Base-by-base conservation (phyloP, 805 yeast species). In the Saturnispora saitoi region DNA sequence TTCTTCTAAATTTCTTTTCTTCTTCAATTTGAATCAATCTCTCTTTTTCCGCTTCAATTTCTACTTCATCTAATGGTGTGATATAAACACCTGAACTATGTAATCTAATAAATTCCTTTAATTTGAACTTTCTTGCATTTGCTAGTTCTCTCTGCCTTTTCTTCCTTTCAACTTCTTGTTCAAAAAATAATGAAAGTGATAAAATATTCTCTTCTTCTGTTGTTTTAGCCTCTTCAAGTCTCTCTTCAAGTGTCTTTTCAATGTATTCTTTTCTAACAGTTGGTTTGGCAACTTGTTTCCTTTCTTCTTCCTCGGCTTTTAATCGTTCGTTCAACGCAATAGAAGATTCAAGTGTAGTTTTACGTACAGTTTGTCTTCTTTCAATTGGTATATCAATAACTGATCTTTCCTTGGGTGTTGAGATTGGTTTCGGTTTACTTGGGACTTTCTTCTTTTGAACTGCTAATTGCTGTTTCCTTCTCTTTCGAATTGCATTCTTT, bases 151-250 rank as follows among this genome's bases (percentile, higher is more conserved):
- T 70, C 59, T 90, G 91, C 47, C 76, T 76, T 62, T 83, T 81
- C 61, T 87, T 88, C 58, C 87, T 82, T 42, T 79, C 81, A 38
- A 83, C 69, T 62, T 93, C 99, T 60, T 86, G 91, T 57, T 90
- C 95, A 57, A 83, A 78, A 60, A 86, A 93, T 57, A 76, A 72
- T 53, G 84, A 80, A 54, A 93, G 69, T 3, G 96, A 84, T 26
- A 78, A 70, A 2, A 80, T 68, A 63, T 93, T 93, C 40, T 76
- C 74, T 60, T 76, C 73, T 65, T 93, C 99, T 0, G 97, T 93
- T 56, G 82, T 84, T 42, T 81, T 70, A 1, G 99, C 98, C 62
- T 88, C 93, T n/a, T 75, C 82, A 41, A 85, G 64, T 37, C 83
- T 69, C 59, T 85, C 87, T 50, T 78, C 88, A 56, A 84, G 84